A percentile compares a stretch with the other conserved stretches of the same genome.
Evolutionary conservation across 2,329 filamentous ascomycete species (phyloP).

Genomic region (Aspergillus novofumigatus): DNA sequence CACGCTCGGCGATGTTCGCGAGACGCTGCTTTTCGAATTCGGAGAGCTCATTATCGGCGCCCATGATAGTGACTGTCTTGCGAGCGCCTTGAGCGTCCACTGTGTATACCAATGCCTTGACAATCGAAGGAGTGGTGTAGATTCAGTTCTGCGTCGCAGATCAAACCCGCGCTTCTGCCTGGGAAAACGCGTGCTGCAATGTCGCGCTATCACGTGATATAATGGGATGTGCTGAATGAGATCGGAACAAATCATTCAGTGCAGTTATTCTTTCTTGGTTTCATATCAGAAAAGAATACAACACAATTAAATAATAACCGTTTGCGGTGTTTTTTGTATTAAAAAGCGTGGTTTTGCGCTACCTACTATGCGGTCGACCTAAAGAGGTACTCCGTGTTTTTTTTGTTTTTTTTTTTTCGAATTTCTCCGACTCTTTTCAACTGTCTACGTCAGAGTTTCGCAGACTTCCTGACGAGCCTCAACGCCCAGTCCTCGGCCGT

Average conservation of each 20-base stretch:
- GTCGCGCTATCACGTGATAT: slow-evolving; percentile 21
- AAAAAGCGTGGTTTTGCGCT: not conserved
- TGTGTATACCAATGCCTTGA: not conserved
- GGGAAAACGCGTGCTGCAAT: slow-evolving; percentile 12
- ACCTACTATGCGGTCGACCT: not conserved
- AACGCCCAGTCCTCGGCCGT: not conserved
- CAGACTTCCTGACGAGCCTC: not conserved
- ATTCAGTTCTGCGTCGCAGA: not conserved
- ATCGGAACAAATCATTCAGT: not conserved
- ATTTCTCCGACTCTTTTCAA: not conserved
- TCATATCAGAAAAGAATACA: not conserved
- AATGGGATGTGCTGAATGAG: not conserved
- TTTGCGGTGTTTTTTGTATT: not conserved
- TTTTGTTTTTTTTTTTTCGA: not conserved
- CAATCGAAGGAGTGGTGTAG: not conserved
- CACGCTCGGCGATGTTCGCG: slow-evolving; percentile 82
- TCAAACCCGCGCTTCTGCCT: not conserved
- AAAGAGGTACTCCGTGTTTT: not conserved
- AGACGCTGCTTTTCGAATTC: slow-evolving; percentile 82
- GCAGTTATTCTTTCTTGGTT: not conserved
- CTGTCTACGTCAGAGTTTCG: not conserved
- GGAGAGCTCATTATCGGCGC: slow-evolving; percentile 56
- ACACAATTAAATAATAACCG: not conserved
- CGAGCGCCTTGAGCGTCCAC: slow-evolving; percentile 1
- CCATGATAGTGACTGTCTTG: slow-evolving; percentile 17